Evolutionary conservation across 192 early-diverging fungal genomes (phyloP).

Genomic region (Coemansia sp.): DNA sequence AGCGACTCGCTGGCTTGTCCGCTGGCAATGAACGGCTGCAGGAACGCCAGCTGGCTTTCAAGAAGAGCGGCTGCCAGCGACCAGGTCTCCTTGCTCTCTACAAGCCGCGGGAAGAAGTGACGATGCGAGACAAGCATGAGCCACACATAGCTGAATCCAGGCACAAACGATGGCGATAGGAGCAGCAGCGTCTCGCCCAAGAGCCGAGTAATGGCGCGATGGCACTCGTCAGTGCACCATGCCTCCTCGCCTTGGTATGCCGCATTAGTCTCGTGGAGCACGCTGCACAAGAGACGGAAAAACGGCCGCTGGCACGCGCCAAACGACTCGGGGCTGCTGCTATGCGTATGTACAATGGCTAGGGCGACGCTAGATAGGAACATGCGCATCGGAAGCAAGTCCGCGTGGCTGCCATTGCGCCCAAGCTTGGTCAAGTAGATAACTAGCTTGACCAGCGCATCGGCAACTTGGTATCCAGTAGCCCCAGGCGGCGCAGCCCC

Average conservation of each 20-base stretch:
- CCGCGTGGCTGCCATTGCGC: slow-evolving; percentile 52
- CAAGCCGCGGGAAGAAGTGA: slow-evolving; percentile 87
- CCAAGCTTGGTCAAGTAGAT: slow-evolving; percentile 81
- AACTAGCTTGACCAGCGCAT: slow-evolving; percentile 91
- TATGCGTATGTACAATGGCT: slow-evolving; percentile 84
- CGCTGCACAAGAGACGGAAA: slow-evolving; percentile 84
- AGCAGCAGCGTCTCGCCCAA: slow-evolving; percentile 72
- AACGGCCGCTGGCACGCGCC: slow-evolving; percentile 79
- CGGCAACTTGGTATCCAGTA: slow-evolving; percentile 79
- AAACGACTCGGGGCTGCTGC: slow-evolving; percentile 76
- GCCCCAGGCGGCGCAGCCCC: slow-evolving; percentile 12
- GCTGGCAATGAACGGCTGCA: slow-evolving; percentile 80
- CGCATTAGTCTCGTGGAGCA: slow-evolving; percentile 75
- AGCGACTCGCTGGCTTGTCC: slow-evolving; percentile 73
- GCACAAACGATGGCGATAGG: slow-evolving; percentile 83
- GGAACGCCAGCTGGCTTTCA: slow-evolving; percentile 81
- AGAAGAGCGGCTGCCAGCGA: slow-evolving; percentile 82
- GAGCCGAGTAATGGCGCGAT: slow-evolving; percentile 13
- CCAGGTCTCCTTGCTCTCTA: slow-evolving; percentile 82
- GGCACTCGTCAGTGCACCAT: slow-evolving; percentile 29
- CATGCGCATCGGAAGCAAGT: slow-evolving; percentile 75
- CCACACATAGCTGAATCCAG: slow-evolving; percentile 96
- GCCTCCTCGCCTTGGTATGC: slow-evolving; percentile 25
- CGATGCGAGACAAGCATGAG: slow-evolving; percentile 92
- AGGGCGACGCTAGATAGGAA: slow-evolving; percentile 87